Percentiles rank a stretch among this genome's conserved stretches.
Conservation (phyloP, 257 asterid genomes). For the Fraxinus anomala region DNA sequence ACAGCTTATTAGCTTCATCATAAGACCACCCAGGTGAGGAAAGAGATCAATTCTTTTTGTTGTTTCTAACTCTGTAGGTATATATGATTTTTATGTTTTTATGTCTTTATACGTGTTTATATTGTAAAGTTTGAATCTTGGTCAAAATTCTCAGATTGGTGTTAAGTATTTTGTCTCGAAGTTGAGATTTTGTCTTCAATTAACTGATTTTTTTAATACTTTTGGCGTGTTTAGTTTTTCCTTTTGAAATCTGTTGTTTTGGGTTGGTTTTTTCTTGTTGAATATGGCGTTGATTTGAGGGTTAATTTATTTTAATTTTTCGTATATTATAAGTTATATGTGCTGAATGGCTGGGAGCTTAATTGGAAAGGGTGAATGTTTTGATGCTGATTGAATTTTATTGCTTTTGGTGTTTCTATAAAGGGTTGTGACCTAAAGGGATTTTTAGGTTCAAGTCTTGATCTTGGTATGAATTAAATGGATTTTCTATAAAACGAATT, state of each 20-base stretch:
- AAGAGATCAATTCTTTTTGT: constrained; percentile 11
- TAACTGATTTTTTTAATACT: constrained; percentile 18
- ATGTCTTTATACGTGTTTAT: not conserved
- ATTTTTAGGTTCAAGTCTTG: constrained; percentile 24
- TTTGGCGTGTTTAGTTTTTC: not conserved
- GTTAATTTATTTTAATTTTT: not conserved
- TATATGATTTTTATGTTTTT: not conserved
- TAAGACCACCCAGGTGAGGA: constrained; percentile 90
- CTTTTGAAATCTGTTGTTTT: not conserved
- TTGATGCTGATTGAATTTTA: not conserved
- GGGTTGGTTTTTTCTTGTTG: constrained; percentile 7
- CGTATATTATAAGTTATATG: not conserved
- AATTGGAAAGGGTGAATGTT: not conserved
- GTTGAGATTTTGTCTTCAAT: constrained; percentile 14
- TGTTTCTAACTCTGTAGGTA: not conserved
- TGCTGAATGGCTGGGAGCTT: constrained; percentile 16
- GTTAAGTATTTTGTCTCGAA: constrained; percentile 21
- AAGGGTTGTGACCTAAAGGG: not conserved
- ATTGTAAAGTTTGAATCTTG: constrained; percentile 38
- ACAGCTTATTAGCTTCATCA: constrained; percentile 93
- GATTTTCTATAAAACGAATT: constrained; percentile 1
- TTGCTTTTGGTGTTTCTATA: constrained; percentile 4
- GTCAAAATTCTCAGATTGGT: constrained; percentile 30
- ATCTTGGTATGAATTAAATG: constrained; percentile 21
- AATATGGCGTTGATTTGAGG: constrained; percentile 7